Percentiles rank a stretch among this genome's conserved stretches.
Evolutionary conservation across 768 basidiomycete species (phyloP).

Genomic region (Tephrocybe sp.): DNA sequence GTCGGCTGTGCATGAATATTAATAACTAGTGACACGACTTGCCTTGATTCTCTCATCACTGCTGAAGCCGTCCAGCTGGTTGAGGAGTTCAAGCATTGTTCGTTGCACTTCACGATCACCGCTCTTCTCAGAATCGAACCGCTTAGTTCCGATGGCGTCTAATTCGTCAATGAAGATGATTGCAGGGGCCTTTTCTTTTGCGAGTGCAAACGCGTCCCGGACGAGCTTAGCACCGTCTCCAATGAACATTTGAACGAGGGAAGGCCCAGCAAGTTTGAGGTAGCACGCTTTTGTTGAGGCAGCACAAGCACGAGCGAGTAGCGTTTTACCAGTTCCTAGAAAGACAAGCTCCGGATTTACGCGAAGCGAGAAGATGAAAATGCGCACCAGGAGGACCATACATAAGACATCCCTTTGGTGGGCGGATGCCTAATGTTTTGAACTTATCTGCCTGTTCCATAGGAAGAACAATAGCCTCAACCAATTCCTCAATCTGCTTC

Average conservation of each 20-base stretch:
- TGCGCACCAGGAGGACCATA: conserved; percentile 90
- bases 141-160: conserved; percentile 98
- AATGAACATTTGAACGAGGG: conserved; percentile 99
- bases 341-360: conserved; percentile 5
- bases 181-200: conserved; percentile 97
- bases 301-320: conserved; percentile 96
- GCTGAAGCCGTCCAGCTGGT: conserved; percentile 97
- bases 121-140: conserved; percentile 98
- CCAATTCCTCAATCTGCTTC: conserved; percentile 98
- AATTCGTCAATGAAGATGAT: conserved; percentile 99
- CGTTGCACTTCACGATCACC: conserved; percentile 99
- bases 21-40: conserved; percentile 12
- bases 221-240: conserved; percentile 99
- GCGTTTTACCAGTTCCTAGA: conserved; percentile 89
- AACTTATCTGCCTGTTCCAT: conserved; percentile 99
- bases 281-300: conserved; percentile 98
- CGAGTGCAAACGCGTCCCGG: conserved; percentile 95
- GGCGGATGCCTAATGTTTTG: conserved; percentile 95
- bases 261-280: conserved; percentile 95
- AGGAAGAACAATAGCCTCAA: conserved; percentile 95
- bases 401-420: conserved; percentile 98
- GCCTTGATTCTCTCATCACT: conserved; percentile 98
- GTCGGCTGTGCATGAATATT: conserved; percentile 8
- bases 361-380: conserved; percentile 7
- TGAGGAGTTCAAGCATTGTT: conserved; percentile 98